Base-by-base conservation (phyloP, 768 basidiomycete species). In the Lentinula aciculospora region DNA sequence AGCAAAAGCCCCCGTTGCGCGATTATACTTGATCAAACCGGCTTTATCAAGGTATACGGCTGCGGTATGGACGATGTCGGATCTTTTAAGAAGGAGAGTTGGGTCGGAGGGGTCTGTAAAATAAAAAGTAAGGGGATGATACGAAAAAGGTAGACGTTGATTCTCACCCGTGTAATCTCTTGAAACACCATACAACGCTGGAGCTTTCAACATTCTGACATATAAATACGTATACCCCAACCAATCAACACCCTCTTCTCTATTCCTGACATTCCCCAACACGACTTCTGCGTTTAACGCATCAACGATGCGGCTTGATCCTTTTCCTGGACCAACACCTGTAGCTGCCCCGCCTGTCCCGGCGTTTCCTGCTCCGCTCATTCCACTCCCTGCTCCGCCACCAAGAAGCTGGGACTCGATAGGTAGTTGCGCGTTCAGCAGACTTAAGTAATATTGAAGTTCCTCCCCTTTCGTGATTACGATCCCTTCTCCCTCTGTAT, bases 381-480 rank as follows among this genome's bases (percentile, higher is more conserved):
- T n/a, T n/a, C n/a, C n/a, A n/a, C n/a, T n/a, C n/a, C n/a, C n/a
- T n/a, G n/a, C n/a, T n/a, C n/a, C n/a, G 31, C 46, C 46, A 28
- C 44, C 77, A 28, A 99, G 92, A 61, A 96, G 92, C 72, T 98
- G 97, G 15, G 84, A 87, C 73, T 99, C 97, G 68, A 99, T 99
- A 0, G 97, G 97, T 13, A 99, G 80, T 68, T 98, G 97, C 72
- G 97, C 94, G 66, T 98, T 98, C 77, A 97, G 75, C 72, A 98
- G 76, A 64, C 88, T 92, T 25, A 98, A 79, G 68, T 98, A 99
- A 69, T 98, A 99, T 71, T 98, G 97, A 40, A 99, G 79, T 70
- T 99, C 97, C 2, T 88, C 83, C 66, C 98, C 95, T 68, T 95
- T 98, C 40, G 97, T 99, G 73, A 98, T 98, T 71, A 99, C 97